Base-by-base conservation (phyloP, 1,284 basidiomycete species). In the Tylopilus sp. region DNA sequence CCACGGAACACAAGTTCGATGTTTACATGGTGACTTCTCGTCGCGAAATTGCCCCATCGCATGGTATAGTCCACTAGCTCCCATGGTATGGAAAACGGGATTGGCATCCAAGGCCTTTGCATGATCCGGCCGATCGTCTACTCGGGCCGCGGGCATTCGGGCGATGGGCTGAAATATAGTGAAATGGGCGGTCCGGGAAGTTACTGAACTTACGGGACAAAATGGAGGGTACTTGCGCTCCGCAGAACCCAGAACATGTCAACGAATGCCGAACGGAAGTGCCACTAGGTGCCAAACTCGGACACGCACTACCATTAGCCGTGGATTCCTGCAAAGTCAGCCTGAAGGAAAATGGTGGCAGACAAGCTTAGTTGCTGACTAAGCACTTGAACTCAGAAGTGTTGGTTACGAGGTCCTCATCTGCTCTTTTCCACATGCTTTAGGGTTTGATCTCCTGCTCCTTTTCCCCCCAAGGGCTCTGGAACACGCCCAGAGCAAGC, bases 81-180 rank as follows among this genome's bases (percentile, higher is more conserved):
- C 29, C 36, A 37, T 21, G 24, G 35, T 26, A 43, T 61, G 45
- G 33, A 39, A n/a, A 28, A 11, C 18, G 36, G 28, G 45, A n/a
- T n/a, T n/a, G 43, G 46, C 33, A 37, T 21, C 5, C 11, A 48
- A 45, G 41, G 11, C 15, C 7, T 46, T 35, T 6, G 2, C 34
- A 52, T 59, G 60, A 55, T 61, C 60, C 63, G 60, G 52, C 62
- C 62, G 58, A 30, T 24, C 24, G 21, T 26, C 21, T 31, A 30
- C 28, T 31, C 34, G 38, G 39, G 29, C 34, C 34, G 20, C 41
- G 28, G 44, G 6, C 20, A 17, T 14, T 20, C 15, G 37, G 7
- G 14, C 6, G 44, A 31, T 24, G 17, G 43, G 20, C 29, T 28
- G n/a, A 28, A 5, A 41, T 33, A 44, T 37, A 31, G 48, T 31